Base-by-base conservation (phyloP, 2,329 filamentous ascomycete genomes). In the Aspergillus arachidicola region DNA sequence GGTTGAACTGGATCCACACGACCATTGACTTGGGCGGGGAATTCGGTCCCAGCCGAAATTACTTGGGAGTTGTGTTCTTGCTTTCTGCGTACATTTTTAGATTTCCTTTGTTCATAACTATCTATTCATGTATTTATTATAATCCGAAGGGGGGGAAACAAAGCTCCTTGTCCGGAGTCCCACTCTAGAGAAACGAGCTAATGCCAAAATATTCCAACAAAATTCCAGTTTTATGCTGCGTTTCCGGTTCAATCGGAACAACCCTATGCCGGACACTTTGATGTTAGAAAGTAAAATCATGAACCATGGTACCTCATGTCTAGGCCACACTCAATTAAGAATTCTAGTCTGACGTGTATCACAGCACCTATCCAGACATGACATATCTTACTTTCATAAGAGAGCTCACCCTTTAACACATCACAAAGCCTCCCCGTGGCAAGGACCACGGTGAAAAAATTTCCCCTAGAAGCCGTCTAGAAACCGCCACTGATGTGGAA, bases 1-100 rank as follows among this genome's bases (percentile, higher is more conserved):
- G 51, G 51, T 55, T 7, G 51, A 55, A 28, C 26, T 55, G 51
- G 51, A 55, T 38, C 51, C 51, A 26, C 51, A 55, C 21, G 51
- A 54, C 19, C 30, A 16, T 53, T n/a, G 11, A 36, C 34, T 16
- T 46, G 32, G n/a, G 51, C 32, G 51, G 32, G 32, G 48, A n/a
- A 12, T 16, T 26, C 32, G 51, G 51, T 28, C 30, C 2, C 12
- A 26, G 12, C 51, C 51, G 51, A 41, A 26, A 55, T 38, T 26
- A 38, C 19, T 5, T 28, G 23, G 45, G 51, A 16, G 11, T 54
- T 54, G 34, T 36, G 34, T 54, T 34, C 32, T 36, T 23, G 23
- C 2, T 19, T 54, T 54, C 16, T 7, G 23, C 10, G 12, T 51
- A 14, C 14, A 23, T 23, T 36, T 3, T 54, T 54, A 16, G 6